Percentiles rank a stretch among this genome's conserved stretches.
Conservation (phyloP, 768 basidiomycete species). For the Pleurotus tuber-regium region DNA sequence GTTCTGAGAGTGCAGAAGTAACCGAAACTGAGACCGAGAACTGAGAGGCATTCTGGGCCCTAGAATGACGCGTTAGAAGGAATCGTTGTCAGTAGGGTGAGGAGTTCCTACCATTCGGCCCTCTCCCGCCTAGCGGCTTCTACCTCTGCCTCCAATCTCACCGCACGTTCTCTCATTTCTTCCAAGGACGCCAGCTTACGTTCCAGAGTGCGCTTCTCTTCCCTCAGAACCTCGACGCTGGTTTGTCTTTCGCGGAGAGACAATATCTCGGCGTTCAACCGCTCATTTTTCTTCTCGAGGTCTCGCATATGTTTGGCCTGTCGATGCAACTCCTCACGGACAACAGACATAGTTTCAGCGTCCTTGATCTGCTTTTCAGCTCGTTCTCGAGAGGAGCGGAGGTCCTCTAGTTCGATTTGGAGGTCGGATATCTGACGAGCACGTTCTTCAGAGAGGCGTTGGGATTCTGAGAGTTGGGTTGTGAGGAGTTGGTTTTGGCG, state of each 20-base stretch:
- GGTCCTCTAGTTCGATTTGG: slow-evolving; percentile 47
- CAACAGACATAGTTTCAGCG: slow-evolving; percentile 58
- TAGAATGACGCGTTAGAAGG: slow-evolving; percentile 23
- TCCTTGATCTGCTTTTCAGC: slow-evolving; percentile 28
- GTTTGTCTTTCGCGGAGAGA: slow-evolving; percentile 52
- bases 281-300: slow-evolving; percentile 58
- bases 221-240: slow-evolving; percentile 67
- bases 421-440: slow-evolving; percentile 39
- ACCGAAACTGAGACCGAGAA: slow-evolving; percentile 32
- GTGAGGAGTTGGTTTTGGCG: slow-evolving; percentile 46
- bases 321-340: slow-evolving; percentile 66
- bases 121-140: slow-evolving; percentile 57
- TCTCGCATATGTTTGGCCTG: slow-evolving; percentile 60
- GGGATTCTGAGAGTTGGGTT: slow-evolving; percentile 42
- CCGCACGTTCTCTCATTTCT: slow-evolving; percentile 52
- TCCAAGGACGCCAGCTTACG: slow-evolving; percentile 48
- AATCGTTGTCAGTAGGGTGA: too few species aligned
- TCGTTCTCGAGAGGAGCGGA: slow-evolving; percentile 30
- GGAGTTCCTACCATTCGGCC: slow-evolving; percentile 52
- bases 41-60: slow-evolving; percentile 42
- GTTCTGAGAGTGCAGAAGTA: slow-evolving; percentile 54
- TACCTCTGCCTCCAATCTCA: slow-evolving; percentile 60
- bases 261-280: slow-evolving; percentile 50
- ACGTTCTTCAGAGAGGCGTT: slow-evolving; percentile 39
- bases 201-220: slow-evolving; percentile 71